phyloP scores from a whole-genome alignment of 2,329 filamentous ascomycete species.

The Fusarium sulawesiense region DNA sequence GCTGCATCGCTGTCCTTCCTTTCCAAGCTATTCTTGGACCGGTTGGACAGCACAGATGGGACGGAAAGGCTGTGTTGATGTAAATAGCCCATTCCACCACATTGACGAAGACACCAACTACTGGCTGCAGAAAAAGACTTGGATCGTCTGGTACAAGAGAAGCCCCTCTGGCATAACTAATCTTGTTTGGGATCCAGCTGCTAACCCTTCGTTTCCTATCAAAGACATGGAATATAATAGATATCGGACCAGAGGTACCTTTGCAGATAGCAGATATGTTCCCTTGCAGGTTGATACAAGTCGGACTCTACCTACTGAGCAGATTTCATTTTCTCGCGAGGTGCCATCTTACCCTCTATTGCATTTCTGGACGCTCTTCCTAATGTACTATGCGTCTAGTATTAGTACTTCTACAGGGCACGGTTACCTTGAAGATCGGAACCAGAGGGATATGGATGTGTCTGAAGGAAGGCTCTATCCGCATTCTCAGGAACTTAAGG shows the following conservation, averaged over 20 bases:
- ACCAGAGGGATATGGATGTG: background rate
- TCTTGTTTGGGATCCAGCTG: constrained; percentile 12
- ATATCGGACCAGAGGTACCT: background rate
- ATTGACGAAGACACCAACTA: background rate
- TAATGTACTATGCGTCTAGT: background rate
- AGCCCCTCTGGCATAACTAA: background rate
- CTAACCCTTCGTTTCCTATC: background rate
- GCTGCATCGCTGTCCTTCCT: background rate
- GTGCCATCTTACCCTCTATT: constrained; percentile 8
- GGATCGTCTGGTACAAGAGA: constrained; percentile 32
- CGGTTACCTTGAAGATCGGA: background rate
- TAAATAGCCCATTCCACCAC: background rate
- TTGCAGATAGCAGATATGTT: background rate
- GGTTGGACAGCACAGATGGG: constrained; percentile 4
- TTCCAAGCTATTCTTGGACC: constrained; percentile 30
- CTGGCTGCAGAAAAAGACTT: background rate
- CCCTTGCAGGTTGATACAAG: background rate
- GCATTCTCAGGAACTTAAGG: constrained; percentile 3
- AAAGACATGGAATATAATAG: background rate
- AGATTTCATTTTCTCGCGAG: background rate
- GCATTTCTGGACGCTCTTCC: constrained; percentile 30
- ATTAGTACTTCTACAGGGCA: constrained; percentile 2
- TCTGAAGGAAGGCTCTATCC: constrained; percentile 11
- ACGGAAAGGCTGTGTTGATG: background rate
- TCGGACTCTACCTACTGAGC: background rate